A percentile compares a stretch with the other conserved stretches of the same genome.
phyloP scores from a whole-genome alignment of 352 stramenopile species.

The Globisporangium cederbergense region DNA sequence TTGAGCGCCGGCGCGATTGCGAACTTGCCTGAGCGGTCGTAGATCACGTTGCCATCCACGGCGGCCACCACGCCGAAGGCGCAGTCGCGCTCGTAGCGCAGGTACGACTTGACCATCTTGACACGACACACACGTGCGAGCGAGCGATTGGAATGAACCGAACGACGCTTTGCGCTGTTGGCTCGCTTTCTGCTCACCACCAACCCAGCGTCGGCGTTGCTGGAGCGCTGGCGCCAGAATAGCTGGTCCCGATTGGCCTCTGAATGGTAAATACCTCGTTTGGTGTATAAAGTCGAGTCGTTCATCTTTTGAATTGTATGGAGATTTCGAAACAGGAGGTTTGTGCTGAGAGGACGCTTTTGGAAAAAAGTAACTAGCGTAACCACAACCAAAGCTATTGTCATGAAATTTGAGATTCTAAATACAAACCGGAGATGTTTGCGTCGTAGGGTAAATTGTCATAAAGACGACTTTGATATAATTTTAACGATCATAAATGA shows the following conservation, averaged over 20 bases:
- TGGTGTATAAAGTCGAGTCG: background rate
- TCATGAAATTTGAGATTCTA: too few species aligned
- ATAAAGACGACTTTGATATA: too few species aligned
- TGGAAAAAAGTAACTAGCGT: too few species aligned
- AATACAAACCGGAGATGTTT: too few species aligned
- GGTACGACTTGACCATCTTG: constrained; percentile 90
- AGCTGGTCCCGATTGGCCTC: background rate
- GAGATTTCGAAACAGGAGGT: background rate
- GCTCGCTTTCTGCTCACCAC: constrained; percentile 1
- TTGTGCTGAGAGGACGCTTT: too few species aligned
- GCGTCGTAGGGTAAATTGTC: too few species aligned
- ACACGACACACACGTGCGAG: too few species aligned
- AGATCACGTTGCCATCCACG: constrained; percentile 86
- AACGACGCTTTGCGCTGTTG: constrained; percentile 17
- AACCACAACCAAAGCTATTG: too few species aligned
- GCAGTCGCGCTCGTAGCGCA: constrained; percentile 88
- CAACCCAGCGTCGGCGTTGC: too few species aligned
- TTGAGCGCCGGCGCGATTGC: constrained; percentile 88
- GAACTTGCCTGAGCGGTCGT: constrained; percentile 81
- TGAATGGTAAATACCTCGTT: background rate
- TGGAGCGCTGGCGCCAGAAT: background rate
- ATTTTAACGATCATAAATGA: too few species aligned
- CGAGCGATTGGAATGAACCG: background rate
- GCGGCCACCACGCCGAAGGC: constrained; percentile 91
- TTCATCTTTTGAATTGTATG: background rate